Evolutionary conservation across 192 early-diverging fungal species (phyloP), one percentile per base, ranked within the genome.

Genomic region (Coemansia sp.): DNA sequence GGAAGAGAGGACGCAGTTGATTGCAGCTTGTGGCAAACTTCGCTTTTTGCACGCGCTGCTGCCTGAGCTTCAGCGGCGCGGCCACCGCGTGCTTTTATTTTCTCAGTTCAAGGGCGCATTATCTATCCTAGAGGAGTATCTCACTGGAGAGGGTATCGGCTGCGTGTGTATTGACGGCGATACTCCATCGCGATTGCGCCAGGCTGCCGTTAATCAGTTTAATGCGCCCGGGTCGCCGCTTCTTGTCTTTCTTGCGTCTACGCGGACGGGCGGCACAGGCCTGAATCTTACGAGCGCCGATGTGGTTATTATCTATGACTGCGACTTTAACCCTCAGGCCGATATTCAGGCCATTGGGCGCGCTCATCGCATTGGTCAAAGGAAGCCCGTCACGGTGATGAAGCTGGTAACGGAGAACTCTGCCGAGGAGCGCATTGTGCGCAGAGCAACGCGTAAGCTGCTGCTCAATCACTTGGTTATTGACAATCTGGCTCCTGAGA

Each of bases 361-460:
- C 19, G 96, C 96, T 11, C 95, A 98, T 77, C 91, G 98, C 66
- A 98, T 96, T 66, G 95, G 97, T 1, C 98, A 99, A 73, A 95
- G 89, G 50, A 97, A 94, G 63, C 85, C 90, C 3, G 97, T 99
- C 6, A 94, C 93, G 63, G 95, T 99, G 1, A 96, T 96, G 78
- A 89, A 95, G 50, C 88, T 99, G 68, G 90, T 99, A 0, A 91
- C 95, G 36, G 93, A 96, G 69, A 95, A 92, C 56, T 93, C 95
- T 0, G 96, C 96, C 63, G 98, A 99, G 71, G 96, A 99, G 78
- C 92, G 96, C 33, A 95, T 99, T 53, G 85, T 98, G 46, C 93
- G 95, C 67, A 87, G 93, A 7, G 96, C 95, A 3, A 98, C 96
- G 67, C 86, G 93, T 63, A 99, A 99, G 79, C 96, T 98, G 91